A percentile compares a stretch with the other conserved stretches of the same genome.
These are phyloP conservation scores for Phallus indusiatus DNA, from an alignment of 768 basidiomycete species.

Conservation along the genomic window DNA sequence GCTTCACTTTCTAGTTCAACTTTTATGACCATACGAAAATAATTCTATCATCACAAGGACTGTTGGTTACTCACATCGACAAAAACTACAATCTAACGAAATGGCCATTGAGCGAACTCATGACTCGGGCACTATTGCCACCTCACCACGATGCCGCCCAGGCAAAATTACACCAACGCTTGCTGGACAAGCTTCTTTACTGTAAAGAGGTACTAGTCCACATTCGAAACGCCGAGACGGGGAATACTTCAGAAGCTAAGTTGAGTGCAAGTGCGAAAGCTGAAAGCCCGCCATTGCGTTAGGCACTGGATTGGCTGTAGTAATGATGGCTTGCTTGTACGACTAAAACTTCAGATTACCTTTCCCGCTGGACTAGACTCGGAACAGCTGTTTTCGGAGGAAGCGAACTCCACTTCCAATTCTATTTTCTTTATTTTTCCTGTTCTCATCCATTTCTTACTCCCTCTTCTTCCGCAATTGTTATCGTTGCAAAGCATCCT, in stretches of 20 bases:
- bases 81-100: constrained; percentile 73
- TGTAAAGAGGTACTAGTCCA: constrained; percentile 75
- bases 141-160: constrained; percentile 39
- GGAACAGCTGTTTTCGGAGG: no score
- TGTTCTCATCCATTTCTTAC: no score
- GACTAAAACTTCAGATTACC: no score
- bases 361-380: no score
- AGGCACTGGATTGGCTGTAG: constrained; percentile 5
- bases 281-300: constrained; percentile 1
- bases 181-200: constrained; percentile 77
- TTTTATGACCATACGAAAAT: constrained; percentile 97
- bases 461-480: no score
- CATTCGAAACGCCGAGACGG: constrained; percentile 27
- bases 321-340: no score
- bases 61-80: constrained; percentile 82
- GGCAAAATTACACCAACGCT: constrained; percentile 49
- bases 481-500: background rate
- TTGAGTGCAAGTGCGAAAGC: background rate
- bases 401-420: background rate
- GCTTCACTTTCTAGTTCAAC: constrained; percentile 67
- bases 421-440: background rate
- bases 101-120: constrained; percentile 61
- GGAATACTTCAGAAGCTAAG: background rate
- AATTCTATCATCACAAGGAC: constrained; percentile 73
- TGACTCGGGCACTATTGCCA: constrained; percentile 41